Evolutionary conservation across 2,329 filamentous ascomycete species (phyloP).

Genomic region (Arthrocladium fulminans): DNA sequence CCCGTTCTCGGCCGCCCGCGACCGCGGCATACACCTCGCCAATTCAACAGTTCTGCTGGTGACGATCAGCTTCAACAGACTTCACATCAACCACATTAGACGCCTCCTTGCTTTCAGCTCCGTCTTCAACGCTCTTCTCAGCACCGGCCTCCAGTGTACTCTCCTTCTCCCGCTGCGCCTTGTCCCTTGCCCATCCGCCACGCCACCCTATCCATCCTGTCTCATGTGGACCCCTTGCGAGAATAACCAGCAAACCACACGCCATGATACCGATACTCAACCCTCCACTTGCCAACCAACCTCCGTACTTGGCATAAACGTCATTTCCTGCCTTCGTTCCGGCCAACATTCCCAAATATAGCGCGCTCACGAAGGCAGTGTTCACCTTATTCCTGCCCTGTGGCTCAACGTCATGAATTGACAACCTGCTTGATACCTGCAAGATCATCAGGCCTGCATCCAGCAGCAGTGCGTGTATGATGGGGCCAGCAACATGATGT

Average conservation of each 20-base stretch:
- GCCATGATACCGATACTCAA: slow-evolving; percentile 47
- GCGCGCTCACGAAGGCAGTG: slow-evolving; percentile 70
- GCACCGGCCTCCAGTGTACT: too few species aligned
- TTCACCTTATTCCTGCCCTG: slow-evolving; percentile 67
- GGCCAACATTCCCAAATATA: slow-evolving; percentile 66
- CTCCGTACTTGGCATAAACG: slow-evolving; percentile 43
- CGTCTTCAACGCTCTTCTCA: too few species aligned
- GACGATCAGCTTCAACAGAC: too few species aligned
- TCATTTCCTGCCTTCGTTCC: slow-evolving; percentile 55
- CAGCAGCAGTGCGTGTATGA: slow-evolving; percentile 61
- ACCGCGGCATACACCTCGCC: too few species aligned
- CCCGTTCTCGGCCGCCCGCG: too few species aligned
- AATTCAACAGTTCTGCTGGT: too few species aligned
- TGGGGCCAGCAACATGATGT: slow-evolving; percentile 59
- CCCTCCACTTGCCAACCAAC: slow-evolving; percentile 49
- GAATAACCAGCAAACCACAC: slow-evolving; percentile 39
- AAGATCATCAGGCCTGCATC: slow-evolving; percentile 65
- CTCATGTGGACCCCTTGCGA: slow-evolving; percentile 47
- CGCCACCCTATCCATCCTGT: slow-evolving; percentile 51
- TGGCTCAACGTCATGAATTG: slow-evolving; percentile 63
- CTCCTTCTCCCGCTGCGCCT: too few species aligned
- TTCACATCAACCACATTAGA: too few species aligned
- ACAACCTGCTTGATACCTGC: slow-evolving; percentile 63
- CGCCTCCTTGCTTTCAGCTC: too few species aligned
- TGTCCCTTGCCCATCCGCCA: slow-evolving; percentile 39